Evolutionary conservation across 177 flowering plant genomes (phyloP).

Genomic region (Vitis hybrid): DNA sequence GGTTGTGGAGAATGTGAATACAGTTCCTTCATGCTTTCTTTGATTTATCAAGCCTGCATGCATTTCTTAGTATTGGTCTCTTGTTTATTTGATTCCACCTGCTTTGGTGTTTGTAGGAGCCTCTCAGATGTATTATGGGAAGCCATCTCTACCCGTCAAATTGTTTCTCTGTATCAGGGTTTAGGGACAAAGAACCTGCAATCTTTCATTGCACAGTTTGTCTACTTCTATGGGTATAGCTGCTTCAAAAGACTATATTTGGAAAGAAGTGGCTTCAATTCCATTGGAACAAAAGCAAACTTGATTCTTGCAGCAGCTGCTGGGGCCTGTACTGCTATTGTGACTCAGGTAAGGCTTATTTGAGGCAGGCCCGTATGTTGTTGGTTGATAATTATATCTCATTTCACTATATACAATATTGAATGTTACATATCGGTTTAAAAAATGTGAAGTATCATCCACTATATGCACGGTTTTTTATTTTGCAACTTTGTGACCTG

Average conservation of each 20-base stretch:
- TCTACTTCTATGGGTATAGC: slow-evolving; percentile 60
- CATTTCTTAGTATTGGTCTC: not conserved
- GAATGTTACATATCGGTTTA: not conserved
- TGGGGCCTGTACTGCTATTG: slow-evolving; percentile 52
- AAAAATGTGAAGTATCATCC: not conserved
- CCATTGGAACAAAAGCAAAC: slow-evolving; percentile 52
- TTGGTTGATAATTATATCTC: not conserved
- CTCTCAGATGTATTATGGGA: slow-evolving; percentile 52
- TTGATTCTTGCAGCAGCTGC: slow-evolving; percentile 55
- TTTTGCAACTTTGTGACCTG: too few relatives aligned
- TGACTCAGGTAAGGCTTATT: slow-evolving; percentile 37
- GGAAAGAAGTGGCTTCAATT: slow-evolving; percentile 37
- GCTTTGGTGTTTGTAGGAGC: slow-evolving; percentile 26
- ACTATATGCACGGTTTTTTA: not conserved
- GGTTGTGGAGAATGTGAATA: not conserved
- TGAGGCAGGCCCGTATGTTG: not conserved
- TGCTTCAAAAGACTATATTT: slow-evolving; percentile 47
- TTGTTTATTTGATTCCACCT: slow-evolving; percentile 5
- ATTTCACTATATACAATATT: not conserved
- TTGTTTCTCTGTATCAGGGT: slow-evolving; percentile 50
- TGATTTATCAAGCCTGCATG: not conserved
- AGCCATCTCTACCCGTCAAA: slow-evolving; percentile 38
- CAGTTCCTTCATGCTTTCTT: not conserved
- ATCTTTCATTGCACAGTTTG: slow-evolving; percentile 49
- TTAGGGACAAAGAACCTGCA: slow-evolving; percentile 52